Evolutionary conservation across 768 basidiomycete genomes (phyloP).

Genomic region (Pisolithus microcarpus): DNA sequence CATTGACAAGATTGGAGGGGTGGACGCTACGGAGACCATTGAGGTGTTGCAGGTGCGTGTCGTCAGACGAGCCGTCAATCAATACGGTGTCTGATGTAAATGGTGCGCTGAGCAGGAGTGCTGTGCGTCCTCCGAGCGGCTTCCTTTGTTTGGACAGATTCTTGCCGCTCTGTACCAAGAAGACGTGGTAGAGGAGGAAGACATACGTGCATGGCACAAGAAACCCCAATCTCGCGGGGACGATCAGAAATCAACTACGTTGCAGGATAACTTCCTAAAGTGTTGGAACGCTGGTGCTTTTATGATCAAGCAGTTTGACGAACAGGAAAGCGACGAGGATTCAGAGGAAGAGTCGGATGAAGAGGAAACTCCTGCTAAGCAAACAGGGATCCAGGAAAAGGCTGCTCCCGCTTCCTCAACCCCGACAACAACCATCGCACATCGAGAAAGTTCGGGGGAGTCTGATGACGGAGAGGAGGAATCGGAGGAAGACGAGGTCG

Average conservation of each 20-base stretch:
- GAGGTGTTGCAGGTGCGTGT: constrained; percentile 64
- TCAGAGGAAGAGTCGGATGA: constrained; percentile 31
- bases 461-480: constrained; percentile 12
- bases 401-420: too few relatives aligned
- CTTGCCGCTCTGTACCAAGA: constrained; percentile 82
- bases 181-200: constrained; percentile 89
- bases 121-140: constrained; percentile 56
- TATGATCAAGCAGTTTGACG: constrained; percentile 79
- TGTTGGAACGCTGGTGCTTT: constrained; percentile 64
- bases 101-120: constrained; percentile 40
- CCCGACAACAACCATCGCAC: too few relatives aligned
- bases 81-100: not conserved
- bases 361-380: not conserved
- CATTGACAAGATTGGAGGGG: constrained; percentile 73
- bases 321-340: constrained; percentile 56
- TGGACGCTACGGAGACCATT: constrained; percentile 76
- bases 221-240: constrained; percentile 48
- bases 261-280: constrained; percentile 52
- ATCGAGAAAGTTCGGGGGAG: not conserved
- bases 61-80: not conserved
- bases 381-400: not conserved
- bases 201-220: constrained; percentile 82
- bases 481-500: constrained; percentile 9
- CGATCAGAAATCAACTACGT: constrained; percentile 32
- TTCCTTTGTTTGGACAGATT: constrained; percentile 75